Evolutionary conservation across 176 grass and related monocot genomes (phyloP).

Genomic region (Raddia distichophylla): DNA sequence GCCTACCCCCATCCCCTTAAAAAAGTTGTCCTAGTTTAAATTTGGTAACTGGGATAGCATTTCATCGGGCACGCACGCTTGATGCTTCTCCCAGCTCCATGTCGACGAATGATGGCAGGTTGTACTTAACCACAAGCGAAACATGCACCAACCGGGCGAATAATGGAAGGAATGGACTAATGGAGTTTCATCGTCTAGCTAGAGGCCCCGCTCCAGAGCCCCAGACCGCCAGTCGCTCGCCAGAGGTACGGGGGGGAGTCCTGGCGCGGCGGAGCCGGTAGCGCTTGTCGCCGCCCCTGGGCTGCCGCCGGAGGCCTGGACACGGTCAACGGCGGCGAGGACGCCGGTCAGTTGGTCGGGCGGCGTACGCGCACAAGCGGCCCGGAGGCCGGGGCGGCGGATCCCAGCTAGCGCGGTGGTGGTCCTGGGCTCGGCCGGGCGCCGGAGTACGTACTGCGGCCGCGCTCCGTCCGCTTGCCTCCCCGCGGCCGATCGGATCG

Average conservation of each 20-base stretch:
- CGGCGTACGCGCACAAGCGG: constrained; percentile 30
- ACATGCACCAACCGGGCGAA: background rate
- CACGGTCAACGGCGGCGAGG: constrained; percentile 54
- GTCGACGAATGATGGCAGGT: background rate
- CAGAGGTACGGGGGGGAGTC: background rate
- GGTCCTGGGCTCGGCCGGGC: background rate
- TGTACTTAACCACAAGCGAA: background rate
- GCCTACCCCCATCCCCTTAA: background rate
- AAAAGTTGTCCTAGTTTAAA: background rate
- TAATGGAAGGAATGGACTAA: background rate
- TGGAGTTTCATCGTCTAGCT: background rate
- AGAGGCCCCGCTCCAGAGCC: too few relatives aligned
- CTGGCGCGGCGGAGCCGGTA: constrained; percentile 22
- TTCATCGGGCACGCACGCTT: background rate
- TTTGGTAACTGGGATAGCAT: background rate
- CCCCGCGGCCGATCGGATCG: background rate
- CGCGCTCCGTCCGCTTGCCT: constrained; percentile 32
- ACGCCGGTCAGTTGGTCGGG: constrained; percentile 50
- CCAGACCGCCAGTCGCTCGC: too few relatives aligned
- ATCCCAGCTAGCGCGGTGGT: constrained; percentile 24
- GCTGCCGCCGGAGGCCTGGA: constrained; percentile 32
- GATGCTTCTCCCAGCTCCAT: background rate
- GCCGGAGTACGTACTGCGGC: constrained; percentile 20
- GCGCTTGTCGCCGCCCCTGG: constrained; percentile 29
- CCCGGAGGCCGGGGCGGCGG: constrained; percentile 41